phyloP scores from a whole-genome alignment of 495 filamentous ascomycete species.

The Sporormia fimetaria region DNA sequence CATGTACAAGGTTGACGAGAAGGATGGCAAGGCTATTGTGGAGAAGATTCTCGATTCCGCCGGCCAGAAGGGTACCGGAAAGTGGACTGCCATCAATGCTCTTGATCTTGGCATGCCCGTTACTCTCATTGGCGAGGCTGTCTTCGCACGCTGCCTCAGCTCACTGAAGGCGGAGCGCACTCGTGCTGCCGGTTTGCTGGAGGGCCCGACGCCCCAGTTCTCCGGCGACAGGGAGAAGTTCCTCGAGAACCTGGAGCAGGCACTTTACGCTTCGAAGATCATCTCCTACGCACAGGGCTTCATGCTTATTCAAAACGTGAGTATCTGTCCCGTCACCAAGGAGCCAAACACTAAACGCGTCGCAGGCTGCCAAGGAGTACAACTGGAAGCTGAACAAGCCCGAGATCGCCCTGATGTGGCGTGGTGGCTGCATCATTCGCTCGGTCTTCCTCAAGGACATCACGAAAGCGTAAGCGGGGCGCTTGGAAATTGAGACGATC shows the following conservation, averaged over 20 bases:
- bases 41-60: conserved; percentile 99
- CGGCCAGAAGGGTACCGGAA: conserved; percentile 98
- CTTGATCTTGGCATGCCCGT: conserved; percentile 98
- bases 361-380: conserved; percentile 85
- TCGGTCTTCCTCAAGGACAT: conserved; percentile 99
- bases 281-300: conserved; percentile 99
- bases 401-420: conserved; percentile 99
- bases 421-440: conserved; percentile 98
- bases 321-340: conserved; percentile 20
- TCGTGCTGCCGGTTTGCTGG: conserved; percentile 66
- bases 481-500: neutral
- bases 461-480: conserved; percentile 52
- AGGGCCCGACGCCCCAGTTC: conserved; percentile 67
- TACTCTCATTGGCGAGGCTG: conserved; percentile 92
- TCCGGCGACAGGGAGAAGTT: conserved; percentile 82
- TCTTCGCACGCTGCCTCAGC: conserved; percentile 87
- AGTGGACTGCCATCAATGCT: conserved; percentile 99
- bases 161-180: conserved; percentile 88
- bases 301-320: conserved; percentile 98
- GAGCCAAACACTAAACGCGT: neutral
- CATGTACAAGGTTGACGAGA: conserved; percentile 87
- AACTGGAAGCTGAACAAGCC: conserved; percentile 99
- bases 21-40: conserved; percentile 72
- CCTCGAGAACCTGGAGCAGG: conserved; percentile 94
- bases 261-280: conserved; percentile 97